Percentiles rank a stretch among this genome's conserved stretches.
Evolutionary conservation across 2,329 filamentous ascomycete species (phyloP).

Genomic region (Periconia macrospinosa): DNA sequence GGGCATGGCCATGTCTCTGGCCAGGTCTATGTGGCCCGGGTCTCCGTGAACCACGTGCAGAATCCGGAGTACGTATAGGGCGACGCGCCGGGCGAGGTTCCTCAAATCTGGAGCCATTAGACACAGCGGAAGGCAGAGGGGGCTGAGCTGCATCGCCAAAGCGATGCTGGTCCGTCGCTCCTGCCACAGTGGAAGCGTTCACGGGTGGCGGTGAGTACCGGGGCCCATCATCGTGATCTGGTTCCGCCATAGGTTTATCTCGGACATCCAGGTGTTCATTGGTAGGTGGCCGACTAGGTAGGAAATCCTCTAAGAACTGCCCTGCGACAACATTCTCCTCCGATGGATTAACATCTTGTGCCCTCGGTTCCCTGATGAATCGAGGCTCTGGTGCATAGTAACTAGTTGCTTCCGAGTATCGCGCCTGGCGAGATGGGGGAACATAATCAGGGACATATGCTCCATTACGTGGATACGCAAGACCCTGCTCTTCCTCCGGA

Average conservation of each 20-base stretch:
- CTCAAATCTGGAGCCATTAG: slow-evolving; percentile 37
- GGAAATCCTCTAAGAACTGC: slow-evolving; percentile 39
- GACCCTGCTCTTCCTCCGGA: slow-evolving; percentile 24
- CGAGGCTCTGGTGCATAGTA: slow-evolving; percentile 23
- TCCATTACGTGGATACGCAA: slow-evolving; percentile 32
- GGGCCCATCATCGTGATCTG: slow-evolving; percentile 30
- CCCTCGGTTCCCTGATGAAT: slow-evolving; percentile 21
- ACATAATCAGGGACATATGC: slow-evolving; percentile 28
- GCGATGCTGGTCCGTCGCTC: slow-evolving; percentile 14
- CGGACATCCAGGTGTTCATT: slow-evolving; percentile 16
- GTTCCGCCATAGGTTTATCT: slow-evolving; percentile 14
- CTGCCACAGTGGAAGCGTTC: slow-evolving; percentile 16
- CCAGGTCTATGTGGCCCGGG: slow-evolving; percentile 33
- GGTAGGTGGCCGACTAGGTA: slow-evolving; percentile 19
- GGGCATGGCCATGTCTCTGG: slow-evolving; percentile 36
- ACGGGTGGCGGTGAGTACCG: slow-evolving; percentile 33
- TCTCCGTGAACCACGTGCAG: slow-evolving; percentile 23
- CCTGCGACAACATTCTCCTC: slow-evolving; percentile 35
- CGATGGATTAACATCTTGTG: slow-evolving; percentile 22
- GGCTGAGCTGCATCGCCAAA: slow-evolving; percentile 22
- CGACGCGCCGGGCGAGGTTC: slow-evolving; percentile 25
- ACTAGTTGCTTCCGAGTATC: slow-evolving; percentile 30
- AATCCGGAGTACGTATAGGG: slow-evolving; percentile 30
- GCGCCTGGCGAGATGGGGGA: slow-evolving; percentile 28
- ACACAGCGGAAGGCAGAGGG: slow-evolving; percentile 31